A percentile compares a stretch with the other conserved stretches of the same genome.
These are phyloP conservation scores for Abrus precatorius DNA, from an alignment of 306 rosid species.

Conservation along the genomic window DNA sequence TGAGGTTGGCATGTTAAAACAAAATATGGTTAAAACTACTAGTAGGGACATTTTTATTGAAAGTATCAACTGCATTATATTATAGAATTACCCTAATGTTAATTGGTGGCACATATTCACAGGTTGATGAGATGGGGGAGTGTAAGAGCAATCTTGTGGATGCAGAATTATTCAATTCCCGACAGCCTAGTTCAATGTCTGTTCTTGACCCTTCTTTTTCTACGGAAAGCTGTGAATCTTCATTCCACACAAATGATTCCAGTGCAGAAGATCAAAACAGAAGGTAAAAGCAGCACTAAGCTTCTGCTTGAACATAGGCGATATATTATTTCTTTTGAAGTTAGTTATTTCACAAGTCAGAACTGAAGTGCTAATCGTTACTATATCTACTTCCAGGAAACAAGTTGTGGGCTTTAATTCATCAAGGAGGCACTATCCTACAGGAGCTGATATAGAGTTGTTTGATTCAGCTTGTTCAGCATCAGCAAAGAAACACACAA, in stretches of 20 bases:
- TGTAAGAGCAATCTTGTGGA: slow-evolving; percentile 54
- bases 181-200: slow-evolving; percentile 79
- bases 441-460: slow-evolving; percentile 64
- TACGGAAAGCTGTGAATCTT: slow-evolving; percentile 68
- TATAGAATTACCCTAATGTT: slow-evolving; percentile 8
- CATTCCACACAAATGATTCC: slow-evolving; percentile 62
- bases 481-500: slow-evolving; percentile 29
- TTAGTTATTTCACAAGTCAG: neutral
- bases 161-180: slow-evolving; percentile 46
- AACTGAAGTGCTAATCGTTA: neutral
- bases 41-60: neutral
- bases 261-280: slow-evolving; percentile 67
- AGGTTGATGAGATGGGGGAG: slow-evolving; percentile 57
- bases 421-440: slow-evolving; percentile 47
- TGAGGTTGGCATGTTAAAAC: neutral
- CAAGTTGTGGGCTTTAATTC: slow-evolving; percentile 52
- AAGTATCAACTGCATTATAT: neutral
- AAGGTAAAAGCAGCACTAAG: slow-evolving; percentile 56
- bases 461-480: slow-evolving; percentile 76
- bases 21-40: neutral
- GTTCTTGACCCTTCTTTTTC: slow-evolving; percentile 78
- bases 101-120: slow-evolving; percentile 31
- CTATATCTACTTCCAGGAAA: slow-evolving; percentile 60
- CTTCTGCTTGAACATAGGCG: slow-evolving; percentile 2
- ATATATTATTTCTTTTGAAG: neutral